A percentile compares a stretch with the other conserved stretches of the same genome.
These are phyloP conservation scores for Thraustochytrium sp. DNA, from an alignment of 352 stramenopile species.

Conservation along the genomic window DNA sequence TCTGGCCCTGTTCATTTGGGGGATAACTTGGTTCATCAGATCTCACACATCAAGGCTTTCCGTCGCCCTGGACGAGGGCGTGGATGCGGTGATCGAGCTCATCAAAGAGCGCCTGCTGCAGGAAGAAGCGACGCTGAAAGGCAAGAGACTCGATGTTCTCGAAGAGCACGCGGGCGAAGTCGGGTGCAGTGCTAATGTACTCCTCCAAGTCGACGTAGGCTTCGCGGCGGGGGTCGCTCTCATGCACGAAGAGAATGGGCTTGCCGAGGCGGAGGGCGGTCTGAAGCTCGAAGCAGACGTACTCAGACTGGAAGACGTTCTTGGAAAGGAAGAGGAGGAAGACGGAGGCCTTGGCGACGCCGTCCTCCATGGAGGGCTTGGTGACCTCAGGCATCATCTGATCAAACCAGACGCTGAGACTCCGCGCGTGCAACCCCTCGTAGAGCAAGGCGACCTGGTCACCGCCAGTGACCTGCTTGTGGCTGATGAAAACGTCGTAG, in stretches of 20 bases:
- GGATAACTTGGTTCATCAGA: too few relatives aligned
- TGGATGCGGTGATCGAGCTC: conserved; percentile 7
- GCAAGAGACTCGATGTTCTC: conserved; percentile 21
- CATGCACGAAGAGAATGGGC: conserved; percentile 18
- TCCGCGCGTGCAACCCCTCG: not conserved
- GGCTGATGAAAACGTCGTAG: conserved; percentile 29
- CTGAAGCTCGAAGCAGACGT: conserved; percentile 38
- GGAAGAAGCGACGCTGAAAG: not conserved
- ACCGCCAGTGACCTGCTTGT: conserved; percentile 22
- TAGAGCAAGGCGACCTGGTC: conserved; percentile 11
- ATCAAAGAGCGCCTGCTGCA: not conserved
- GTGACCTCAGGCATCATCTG: not conserved
- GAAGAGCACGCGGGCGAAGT: conserved; percentile 1
- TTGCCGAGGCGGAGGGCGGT: not conserved
- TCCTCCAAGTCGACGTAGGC: conserved; percentile 14
- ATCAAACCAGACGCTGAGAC: conserved; percentile 34
- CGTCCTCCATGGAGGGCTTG: conserved; percentile 31
- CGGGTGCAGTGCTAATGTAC: conserved; percentile 21
- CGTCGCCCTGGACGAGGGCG: not conserved
- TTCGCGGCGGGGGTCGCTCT: not conserved
- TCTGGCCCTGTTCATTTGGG: too few relatives aligned
- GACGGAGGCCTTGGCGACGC: not conserved
- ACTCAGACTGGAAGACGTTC: conserved; percentile 19
- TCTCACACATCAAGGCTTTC: too few relatives aligned
- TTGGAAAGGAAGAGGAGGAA: conserved; percentile 42